Evolutionary conservation across 2,329 filamentous ascomycete genomes (phyloP).

Genomic region (Fusarium domesticum): DNA sequence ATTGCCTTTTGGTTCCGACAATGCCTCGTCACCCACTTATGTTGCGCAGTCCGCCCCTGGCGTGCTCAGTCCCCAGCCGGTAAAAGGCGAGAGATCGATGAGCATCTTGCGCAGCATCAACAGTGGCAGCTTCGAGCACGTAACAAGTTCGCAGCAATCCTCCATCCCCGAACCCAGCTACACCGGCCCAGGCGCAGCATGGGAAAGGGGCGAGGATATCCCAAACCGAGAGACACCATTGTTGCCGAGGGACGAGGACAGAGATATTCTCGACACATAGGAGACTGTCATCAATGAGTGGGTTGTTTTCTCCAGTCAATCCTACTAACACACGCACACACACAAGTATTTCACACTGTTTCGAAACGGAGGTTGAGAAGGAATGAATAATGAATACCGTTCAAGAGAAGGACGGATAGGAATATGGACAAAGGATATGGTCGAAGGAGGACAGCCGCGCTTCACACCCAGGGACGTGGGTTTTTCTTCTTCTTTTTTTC

Average conservation of each 20-base stretch:
- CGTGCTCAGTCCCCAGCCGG: slow-evolving; percentile 42
- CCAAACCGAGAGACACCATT: slow-evolving; percentile 37
- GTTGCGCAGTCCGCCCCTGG: slow-evolving; percentile 26
- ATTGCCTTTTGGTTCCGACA: slow-evolving; percentile 54
- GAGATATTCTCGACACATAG: slow-evolving; percentile 41
- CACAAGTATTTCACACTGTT: slow-evolving; percentile 5
- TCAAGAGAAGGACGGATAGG: background rate
- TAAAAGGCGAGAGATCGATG: slow-evolving; percentile 39
- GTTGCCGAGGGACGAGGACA: slow-evolving; percentile 40
- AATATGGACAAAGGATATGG: background rate
- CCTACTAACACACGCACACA: slow-evolving; percentile 7
- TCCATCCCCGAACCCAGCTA: slow-evolving; percentile 46
- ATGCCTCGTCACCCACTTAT: slow-evolving; percentile 28
- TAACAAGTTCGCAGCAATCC: slow-evolving; percentile 11
- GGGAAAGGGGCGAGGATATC: slow-evolving; percentile 49
- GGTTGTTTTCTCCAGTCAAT: slow-evolving; percentile 4
- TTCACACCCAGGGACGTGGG: background rate
- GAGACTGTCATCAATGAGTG: slow-evolving; percentile 10
- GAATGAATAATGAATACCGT: slow-evolving; percentile 24
- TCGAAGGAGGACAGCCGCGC: no score
- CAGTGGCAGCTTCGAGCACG: slow-evolving; percentile 18
- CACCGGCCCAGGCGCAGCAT: slow-evolving; percentile 47
- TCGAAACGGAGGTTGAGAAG: slow-evolving; percentile 6
- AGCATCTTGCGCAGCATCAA: slow-evolving; percentile 35
- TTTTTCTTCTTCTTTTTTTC: background rate